phyloP scores from a whole-genome alignment of 345 rosid species.

The Syzygium oleosum region DNA sequence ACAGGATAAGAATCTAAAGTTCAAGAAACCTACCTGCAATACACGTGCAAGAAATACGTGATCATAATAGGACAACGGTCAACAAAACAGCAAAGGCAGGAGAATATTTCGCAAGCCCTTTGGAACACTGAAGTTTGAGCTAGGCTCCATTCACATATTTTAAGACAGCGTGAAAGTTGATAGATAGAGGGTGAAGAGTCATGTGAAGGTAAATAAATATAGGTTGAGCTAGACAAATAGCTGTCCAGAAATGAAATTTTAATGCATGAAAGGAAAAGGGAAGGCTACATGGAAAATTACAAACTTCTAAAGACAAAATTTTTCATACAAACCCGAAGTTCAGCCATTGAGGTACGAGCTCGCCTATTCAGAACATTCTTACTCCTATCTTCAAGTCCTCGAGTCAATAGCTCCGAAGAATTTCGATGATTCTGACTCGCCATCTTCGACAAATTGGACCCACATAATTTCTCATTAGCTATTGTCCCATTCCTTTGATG shows the following conservation, averaged over 20 bases:
- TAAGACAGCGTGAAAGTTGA: background rate
- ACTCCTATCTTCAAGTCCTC: slow-evolving; percentile 41
- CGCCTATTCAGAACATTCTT: slow-evolving; percentile 44
- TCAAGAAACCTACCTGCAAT: background rate
- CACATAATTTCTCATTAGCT: slow-evolving; percentile 30
- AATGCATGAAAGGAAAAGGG: background rate
- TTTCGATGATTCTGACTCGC: slow-evolving; percentile 30
- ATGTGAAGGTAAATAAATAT: background rate
- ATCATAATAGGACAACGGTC: background rate
- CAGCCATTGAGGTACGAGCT: slow-evolving; percentile 40
- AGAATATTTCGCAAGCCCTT: background rate
- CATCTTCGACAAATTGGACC: slow-evolving; percentile 25
- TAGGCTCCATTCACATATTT: background rate
- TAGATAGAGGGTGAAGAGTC: background rate
- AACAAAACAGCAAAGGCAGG: background rate
- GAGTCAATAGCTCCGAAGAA: slow-evolving; percentile 30
- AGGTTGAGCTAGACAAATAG: background rate
- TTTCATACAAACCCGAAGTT: slow-evolving; percentile 35
- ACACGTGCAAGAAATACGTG: background rate
- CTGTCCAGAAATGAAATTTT: background rate
- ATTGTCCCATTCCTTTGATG: slow-evolving; percentile 30
- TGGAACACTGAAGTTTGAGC: background rate
- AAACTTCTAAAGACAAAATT: background rate
- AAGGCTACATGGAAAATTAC: background rate
- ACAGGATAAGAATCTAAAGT: background rate